A percentile compares a stretch with the other conserved stretches of the same genome.
Evolutionary conservation across 2,329 filamentous ascomycete species (phyloP).

Genomic region (Monilinia fructigena): DNA sequence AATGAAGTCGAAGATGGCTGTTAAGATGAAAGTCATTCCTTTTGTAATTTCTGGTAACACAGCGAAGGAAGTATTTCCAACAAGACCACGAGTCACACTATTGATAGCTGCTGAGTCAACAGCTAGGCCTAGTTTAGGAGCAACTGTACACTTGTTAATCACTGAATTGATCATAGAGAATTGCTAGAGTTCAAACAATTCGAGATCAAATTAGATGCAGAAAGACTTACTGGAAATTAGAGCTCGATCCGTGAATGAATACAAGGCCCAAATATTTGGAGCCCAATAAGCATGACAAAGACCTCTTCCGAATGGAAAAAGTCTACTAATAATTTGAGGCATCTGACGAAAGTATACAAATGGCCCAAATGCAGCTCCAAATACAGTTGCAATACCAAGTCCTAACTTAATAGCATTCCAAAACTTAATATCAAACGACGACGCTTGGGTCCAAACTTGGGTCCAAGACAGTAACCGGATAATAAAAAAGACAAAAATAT

Average conservation of each 20-base stretch:
- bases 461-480: constrained; percentile 82
- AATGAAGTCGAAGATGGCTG: constrained; percentile 76
- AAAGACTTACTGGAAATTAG: constrained; percentile 68
- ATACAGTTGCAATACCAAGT: constrained; percentile 65
- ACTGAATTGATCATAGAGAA: neutral
- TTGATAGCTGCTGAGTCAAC: constrained; percentile 74
- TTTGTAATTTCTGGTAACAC: constrained; percentile 86
- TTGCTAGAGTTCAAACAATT: neutral
- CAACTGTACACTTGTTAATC: constrained; percentile 54
- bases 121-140: constrained; percentile 73
- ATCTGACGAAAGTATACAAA: constrained; percentile 81
- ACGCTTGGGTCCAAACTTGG: constrained; percentile 62
- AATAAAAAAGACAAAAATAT: constrained; percentile 92
- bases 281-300: constrained; percentile 99
- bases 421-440: constrained; percentile 73
- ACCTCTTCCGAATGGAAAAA: constrained; percentile 93
- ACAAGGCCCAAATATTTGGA: constrained; percentile 94
- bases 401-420: constrained; percentile 83
- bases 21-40: constrained; percentile 75
- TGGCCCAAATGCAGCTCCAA: constrained; percentile 82
- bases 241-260: constrained; percentile 83
- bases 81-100: constrained; percentile 88
- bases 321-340: constrained; percentile 74
- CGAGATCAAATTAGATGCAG: neutral
- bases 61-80: constrained; percentile 92